phyloP scores from a whole-genome alignment of 2,329 filamentous ascomycete genomes.

The Dactylonectria macrodidyma region DNA sequence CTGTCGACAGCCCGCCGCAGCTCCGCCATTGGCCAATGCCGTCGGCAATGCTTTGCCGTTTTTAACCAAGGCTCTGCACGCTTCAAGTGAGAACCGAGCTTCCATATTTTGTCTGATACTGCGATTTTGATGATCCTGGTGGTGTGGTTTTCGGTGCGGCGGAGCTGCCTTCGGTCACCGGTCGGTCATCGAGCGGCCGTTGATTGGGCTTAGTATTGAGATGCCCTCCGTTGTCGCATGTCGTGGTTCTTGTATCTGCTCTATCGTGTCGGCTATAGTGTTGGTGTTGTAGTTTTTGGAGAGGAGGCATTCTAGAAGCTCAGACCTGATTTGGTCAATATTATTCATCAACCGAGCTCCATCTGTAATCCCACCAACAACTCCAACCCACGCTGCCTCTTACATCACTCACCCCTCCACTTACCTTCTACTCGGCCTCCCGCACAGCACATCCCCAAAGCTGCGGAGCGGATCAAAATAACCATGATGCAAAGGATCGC shows the following conservation, averaged over 20 bases:
- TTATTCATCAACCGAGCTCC: constrained; percentile 46
- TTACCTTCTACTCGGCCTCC: not conserved
- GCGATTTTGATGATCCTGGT: not conserved
- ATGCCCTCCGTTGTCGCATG: constrained; percentile 12
- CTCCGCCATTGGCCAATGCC: constrained; percentile 50
- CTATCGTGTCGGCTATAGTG: constrained; percentile 15
- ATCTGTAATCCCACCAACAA: constrained; percentile 27
- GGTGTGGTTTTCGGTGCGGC: constrained; percentile 1
- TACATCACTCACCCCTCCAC: not conserved
- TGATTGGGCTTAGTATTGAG: not conserved
- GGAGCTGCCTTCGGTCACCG: constrained; percentile 36
- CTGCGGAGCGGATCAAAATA: constrained; percentile 1
- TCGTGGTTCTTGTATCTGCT: constrained; percentile 5
- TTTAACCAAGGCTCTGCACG: constrained; percentile 45
- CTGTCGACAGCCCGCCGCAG: constrained; percentile 34
- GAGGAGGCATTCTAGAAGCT: constrained; percentile 29
- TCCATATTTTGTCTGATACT: not conserved
- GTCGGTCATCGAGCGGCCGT: constrained; percentile 39
- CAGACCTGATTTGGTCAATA: constrained; percentile 27
- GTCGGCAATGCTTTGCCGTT: constrained; percentile 45
- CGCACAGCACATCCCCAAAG: not conserved
- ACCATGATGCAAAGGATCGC: constrained; percentile 54
- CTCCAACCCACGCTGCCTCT: constrained; percentile 19
- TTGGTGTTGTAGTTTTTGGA: constrained; percentile 11
- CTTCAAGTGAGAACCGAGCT: not conserved